Base-by-base conservation (phyloP, 345 rosid species). In the Pelargonium nanum region DNA sequence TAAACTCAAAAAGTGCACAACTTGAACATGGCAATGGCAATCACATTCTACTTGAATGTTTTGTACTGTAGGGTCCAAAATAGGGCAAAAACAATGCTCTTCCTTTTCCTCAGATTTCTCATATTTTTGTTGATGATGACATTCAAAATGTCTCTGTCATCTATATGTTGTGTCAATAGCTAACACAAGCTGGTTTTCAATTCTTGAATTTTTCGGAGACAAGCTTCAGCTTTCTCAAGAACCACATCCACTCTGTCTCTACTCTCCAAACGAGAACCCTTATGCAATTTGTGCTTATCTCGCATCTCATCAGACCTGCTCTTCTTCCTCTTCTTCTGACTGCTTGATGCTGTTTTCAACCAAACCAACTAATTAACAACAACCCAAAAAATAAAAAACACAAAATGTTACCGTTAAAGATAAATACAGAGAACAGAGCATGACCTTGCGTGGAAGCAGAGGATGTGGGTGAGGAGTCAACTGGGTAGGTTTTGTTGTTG, bases 401-500 rank as follows among this genome's bases (percentile, higher is more conserved):
- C 20, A 15, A 0, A 21, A 21, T 40, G 40, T 7, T 15, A 45
- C 17, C 23, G 1, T 21, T 22, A 13, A 22, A 8, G n/a, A n/a
- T n/a, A n/a, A n/a, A n/a, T n/a, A n/a, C n/a, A 0, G 25, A 2
- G 9, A 19, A 1, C 0, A 25, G 17, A 6, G 26, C 2, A 59
- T 21, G 23, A 81, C 86, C 86, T 76, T 78, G 81, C 8, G 83
- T 78, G 62, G 68, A 65, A n/a, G 56, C 64, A n/a, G 77, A 19
- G 8, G 57, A 6, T 24, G 69, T 17, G 13, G 63, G 50, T 19
- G 77, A 45, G 67, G 55, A 24, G 68, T 65, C 64, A 13, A 21
- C 13, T 20, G 19, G 53, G 2, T 16, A 16, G 25, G 16, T 5
- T 23, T 59, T 24, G 28, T 10, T 21, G 45, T 10, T 34, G 45